Evolutionary conservation across 2,329 filamentous ascomycete species (phyloP), one percentile per base, ranked within the genome.

Genomic region (Coniochaeta sp.): DNA sequence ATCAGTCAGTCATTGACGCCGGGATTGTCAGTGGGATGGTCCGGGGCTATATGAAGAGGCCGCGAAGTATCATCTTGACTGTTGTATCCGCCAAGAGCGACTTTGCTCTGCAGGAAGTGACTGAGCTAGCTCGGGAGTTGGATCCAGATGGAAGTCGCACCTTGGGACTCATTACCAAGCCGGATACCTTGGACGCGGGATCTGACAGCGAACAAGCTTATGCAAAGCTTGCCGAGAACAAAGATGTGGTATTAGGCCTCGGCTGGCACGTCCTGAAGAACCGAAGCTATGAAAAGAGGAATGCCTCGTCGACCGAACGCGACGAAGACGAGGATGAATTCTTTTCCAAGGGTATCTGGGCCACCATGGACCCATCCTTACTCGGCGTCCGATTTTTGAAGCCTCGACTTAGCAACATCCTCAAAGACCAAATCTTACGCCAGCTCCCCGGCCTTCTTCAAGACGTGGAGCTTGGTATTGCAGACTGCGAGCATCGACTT

Each of bases 11-110:
- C 4, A 67, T 68, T 1, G 80, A 81, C 55, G 74, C 77, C 1
- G 68, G 75, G 2, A 62, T 79, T 1, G 79, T 87, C 6, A 63
- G 71, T 6, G 67, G 76, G 0, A 71, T 87, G 12, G 79, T 85
- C 1, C 65, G 77, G 1, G 68, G 69, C 0, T 89, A 89, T 67
- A 85, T 89, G 75, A 68, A 70, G 22, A 76, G 81, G 12, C 70
- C 74, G 0, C 73, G 83, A 6, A 87, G 79, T 64, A 84, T 89
- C 60, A 84, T 87, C 1, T 74, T 88, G 1, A 81, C 83, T 1
- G 80, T 86, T 0, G 75, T 87, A 0, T 81, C 79, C 0, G 83
- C 82, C 1, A 81, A 80, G 58, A 79, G 78, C 40, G 82, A 89
- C 59, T 79, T 79, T 64, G 81, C 81, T 6, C 81, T 85, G 34